These are phyloP conservation scores for Xanthoconium stramineum DNA, from an alignment of 768 basidiomycete genomes.

Conservation along the genomic window DNA sequence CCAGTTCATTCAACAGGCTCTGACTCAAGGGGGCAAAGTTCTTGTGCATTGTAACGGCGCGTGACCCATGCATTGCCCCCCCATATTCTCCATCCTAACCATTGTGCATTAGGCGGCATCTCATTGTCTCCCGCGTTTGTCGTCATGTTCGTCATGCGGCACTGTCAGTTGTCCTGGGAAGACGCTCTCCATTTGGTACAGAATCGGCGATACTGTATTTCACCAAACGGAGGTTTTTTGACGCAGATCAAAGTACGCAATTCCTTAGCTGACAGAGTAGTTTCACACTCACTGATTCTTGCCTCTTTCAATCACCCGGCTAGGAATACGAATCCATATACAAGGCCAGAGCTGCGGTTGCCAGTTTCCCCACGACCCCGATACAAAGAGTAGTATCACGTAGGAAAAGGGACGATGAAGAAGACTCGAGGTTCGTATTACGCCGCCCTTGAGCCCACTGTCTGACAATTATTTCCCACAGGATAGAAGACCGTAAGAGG, in stretches of 20 bases:
- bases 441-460: not conserved
- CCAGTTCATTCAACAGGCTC: conserved; percentile 66
- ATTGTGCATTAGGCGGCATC: conserved; percentile 62
- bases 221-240: conserved; percentile 87
- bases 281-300: not conserved
- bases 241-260: conserved; percentile 80
- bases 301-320: not conserved
- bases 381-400: conserved; percentile 44
- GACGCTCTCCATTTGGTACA: conserved; percentile 87
- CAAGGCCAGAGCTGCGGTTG: conserved; percentile 69
- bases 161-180: conserved; percentile 78
- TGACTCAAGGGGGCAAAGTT: conserved; percentile 61
- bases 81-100: not conserved
- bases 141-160: conserved; percentile 92
- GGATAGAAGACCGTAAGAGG: conserved; percentile 45
- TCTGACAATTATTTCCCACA: conserved; percentile 9
- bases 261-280: not conserved
- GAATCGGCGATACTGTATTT: conserved; percentile 90
- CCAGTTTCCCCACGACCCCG: conserved; percentile 46
- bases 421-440: conserved; percentile 43
- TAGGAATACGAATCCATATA: conserved; percentile 95
- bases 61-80: conserved; percentile 13
- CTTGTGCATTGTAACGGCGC: conserved; percentile 88
- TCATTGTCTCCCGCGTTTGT: conserved; percentile 86
- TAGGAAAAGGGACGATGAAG: conserved; percentile 74